Evolutionary conservation across 768 basidiomycete species (phyloP).

Genomic region (Holtermanniella nyarrowii): DNA sequence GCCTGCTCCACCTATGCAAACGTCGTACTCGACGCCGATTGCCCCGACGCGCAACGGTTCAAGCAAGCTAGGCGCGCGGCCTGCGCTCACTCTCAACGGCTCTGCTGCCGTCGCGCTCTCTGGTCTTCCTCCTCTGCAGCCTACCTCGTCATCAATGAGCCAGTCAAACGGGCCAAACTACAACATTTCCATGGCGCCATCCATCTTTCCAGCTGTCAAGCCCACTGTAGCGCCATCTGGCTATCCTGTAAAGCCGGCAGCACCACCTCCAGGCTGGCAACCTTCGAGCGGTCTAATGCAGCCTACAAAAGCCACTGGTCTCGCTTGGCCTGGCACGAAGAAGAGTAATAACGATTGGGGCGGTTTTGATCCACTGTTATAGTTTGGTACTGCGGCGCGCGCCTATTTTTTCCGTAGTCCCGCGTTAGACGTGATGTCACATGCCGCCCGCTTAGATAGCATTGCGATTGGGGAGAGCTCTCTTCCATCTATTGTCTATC

Average conservation of each 20-base stretch:
- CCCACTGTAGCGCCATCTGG: too few species aligned
- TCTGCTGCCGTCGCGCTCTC: slow-evolving; percentile 18
- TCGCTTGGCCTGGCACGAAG: slow-evolving; percentile 8
- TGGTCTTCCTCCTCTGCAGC: slow-evolving; percentile 1
- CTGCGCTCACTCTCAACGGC: slow-evolving; percentile 31
- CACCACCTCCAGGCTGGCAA: slow-evolving; percentile 32
- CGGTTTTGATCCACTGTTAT: slow-evolving; percentile 39
- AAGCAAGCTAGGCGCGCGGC: slow-evolving; percentile 26
- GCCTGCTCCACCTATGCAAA: slow-evolving; percentile 7
- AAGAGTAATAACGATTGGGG: slow-evolving; percentile 24
- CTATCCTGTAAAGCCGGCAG: slow-evolving; percentile 3
- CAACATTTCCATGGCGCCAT: slow-evolving; percentile 28
- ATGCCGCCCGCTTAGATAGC: neutral
- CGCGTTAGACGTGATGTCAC: neutral
- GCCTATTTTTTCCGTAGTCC: too few species aligned
- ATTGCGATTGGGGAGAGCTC: neutral
- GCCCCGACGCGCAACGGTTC: slow-evolving; percentile 4
- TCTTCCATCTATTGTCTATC: neutral
- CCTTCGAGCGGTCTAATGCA: slow-evolving; percentile 24
- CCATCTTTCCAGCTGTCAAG: too few species aligned
- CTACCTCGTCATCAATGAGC: slow-evolving; percentile 2
- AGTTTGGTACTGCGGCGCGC: too few species aligned
- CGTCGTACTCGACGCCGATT: slow-evolving; percentile 8
- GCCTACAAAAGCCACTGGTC: slow-evolving; percentile 24
- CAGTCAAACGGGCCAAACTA: slow-evolving; percentile 27